A percentile compares a stretch with the other conserved stretches of the same genome.
Conservation (phyloP, 495 filamentous ascomycete species). For the Neurospora intermedia region DNA sequence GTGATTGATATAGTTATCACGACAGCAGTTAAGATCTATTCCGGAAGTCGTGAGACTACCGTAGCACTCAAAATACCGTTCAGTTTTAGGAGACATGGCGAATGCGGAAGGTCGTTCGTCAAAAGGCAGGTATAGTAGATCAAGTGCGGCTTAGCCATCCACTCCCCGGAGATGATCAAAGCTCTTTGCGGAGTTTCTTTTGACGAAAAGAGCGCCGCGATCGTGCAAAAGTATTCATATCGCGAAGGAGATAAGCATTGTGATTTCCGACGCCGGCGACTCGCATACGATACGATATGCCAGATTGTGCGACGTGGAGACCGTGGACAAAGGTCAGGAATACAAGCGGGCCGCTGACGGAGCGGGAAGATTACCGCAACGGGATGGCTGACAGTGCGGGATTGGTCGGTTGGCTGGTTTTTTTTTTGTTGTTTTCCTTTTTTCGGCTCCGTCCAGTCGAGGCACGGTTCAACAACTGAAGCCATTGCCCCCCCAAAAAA, state of each 20-base stretch:
- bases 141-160: background rate
- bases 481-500: background rate
- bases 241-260: background rate
- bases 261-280: background rate
- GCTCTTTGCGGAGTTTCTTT: background rate
- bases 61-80: background rate
- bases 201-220: background rate
- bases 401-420: background rate
- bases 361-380: background rate
- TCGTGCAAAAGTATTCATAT: background rate
- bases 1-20: background rate
- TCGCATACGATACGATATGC: background rate
- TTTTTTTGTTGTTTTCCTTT: background rate
- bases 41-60: background rate
- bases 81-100: background rate
- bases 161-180: background rate
- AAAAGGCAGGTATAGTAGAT: background rate
- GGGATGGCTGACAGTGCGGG: background rate
- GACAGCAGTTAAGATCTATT: background rate
- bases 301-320: background rate
- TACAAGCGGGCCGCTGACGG: background rate
- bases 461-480: background rate
- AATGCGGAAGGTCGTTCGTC: background rate
- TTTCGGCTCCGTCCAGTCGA: background rate
- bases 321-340: background rate